These are phyloP conservation scores for Chenopodium formosanum DNA, from an alignment of 148 eudicot species.

Conservation along the genomic window DNA sequence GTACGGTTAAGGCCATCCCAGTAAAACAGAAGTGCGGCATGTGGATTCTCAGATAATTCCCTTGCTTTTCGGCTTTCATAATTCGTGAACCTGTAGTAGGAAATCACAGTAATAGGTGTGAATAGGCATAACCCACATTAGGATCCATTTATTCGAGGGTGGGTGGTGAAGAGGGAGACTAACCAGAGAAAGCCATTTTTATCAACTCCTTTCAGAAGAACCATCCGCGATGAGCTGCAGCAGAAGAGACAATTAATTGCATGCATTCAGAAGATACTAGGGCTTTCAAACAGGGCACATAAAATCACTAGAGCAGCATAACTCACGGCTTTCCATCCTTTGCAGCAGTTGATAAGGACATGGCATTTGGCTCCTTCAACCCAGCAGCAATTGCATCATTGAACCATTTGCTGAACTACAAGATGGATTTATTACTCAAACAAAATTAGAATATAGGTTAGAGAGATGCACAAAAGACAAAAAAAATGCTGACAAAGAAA, in stretches of 20 bases:
- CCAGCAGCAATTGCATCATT: conserved; percentile 92
- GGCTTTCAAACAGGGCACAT: conserved; percentile 2
- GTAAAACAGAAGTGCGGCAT: conserved; percentile 81
- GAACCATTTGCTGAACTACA: conserved; percentile 95
- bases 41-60: conserved; percentile 81
- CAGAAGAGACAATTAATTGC: conserved; percentile 13
- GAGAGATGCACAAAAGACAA: not conserved
- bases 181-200: conserved; percentile 93
- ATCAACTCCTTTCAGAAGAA: conserved; percentile 88
- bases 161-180: conserved; percentile 8
- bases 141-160: not conserved
- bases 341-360: conserved; percentile 83
- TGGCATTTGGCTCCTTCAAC: conserved; percentile 96
- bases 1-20: conserved; percentile 88
- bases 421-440: not conserved
- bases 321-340: conserved; percentile 84
- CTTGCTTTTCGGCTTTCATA: conserved; percentile 79
- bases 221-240: conserved; percentile 90
- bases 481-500: not conserved
- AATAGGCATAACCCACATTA: not conserved
- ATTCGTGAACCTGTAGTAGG: conserved; percentile 78
- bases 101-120: not conserved
- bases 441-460: not conserved
- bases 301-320: conserved; percentile 12
- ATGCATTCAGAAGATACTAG: not conserved